Evolutionary conservation across 352 stramenopile species (phyloP).

Genomic region (Phytopythium montanum): DNA sequence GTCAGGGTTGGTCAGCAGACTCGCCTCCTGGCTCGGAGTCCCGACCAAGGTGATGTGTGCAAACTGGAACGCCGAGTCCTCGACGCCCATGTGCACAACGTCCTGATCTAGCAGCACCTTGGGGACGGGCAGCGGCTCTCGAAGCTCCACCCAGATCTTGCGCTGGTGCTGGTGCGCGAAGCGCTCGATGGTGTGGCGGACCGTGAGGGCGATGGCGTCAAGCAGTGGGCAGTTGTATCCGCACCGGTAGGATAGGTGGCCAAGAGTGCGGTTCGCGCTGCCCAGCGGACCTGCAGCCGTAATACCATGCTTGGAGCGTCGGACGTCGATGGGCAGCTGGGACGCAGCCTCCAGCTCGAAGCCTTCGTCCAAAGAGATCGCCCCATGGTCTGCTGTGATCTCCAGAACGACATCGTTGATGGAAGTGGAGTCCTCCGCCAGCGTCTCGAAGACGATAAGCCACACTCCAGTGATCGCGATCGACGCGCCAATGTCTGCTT

Average conservation of each 20-base stretch:
- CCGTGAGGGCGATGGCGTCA: slow-evolving; percentile 16
- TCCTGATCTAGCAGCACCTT: slow-evolving; percentile 17
- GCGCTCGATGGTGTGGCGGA: slow-evolving; percentile 10
- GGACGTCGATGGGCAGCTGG: neutral
- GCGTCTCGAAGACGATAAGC: neutral
- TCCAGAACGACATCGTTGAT: slow-evolving; percentile 9
- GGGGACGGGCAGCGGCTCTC: slow-evolving; percentile 21
- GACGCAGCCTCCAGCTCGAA: neutral
- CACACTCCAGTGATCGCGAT: slow-evolving; percentile 10
- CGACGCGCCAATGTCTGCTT: slow-evolving; percentile 9
- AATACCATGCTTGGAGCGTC: neutral
- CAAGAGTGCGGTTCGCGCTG: slow-evolving; percentile 20
- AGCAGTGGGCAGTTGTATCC: slow-evolving; percentile 8
- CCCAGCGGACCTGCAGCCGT: slow-evolving; percentile 3
- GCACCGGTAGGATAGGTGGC: slow-evolving; percentile 15
- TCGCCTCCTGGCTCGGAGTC: slow-evolving; percentile 8
- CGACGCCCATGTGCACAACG: slow-evolving; percentile 26
- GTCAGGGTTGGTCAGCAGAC: neutral
- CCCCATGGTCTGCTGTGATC: slow-evolving; percentile 9
- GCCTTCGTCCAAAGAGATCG: slow-evolving; percentile 1
- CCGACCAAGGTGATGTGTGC: slow-evolving; percentile 24
- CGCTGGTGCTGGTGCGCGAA: slow-evolving; percentile 14
- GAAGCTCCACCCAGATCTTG: slow-evolving; percentile 19
- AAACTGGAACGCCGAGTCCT: slow-evolving; percentile 46
- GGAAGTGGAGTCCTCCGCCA: neutral